phyloP scores from a whole-genome alignment of 345 rosid species.

The Moricandia moricandioides region DNA sequence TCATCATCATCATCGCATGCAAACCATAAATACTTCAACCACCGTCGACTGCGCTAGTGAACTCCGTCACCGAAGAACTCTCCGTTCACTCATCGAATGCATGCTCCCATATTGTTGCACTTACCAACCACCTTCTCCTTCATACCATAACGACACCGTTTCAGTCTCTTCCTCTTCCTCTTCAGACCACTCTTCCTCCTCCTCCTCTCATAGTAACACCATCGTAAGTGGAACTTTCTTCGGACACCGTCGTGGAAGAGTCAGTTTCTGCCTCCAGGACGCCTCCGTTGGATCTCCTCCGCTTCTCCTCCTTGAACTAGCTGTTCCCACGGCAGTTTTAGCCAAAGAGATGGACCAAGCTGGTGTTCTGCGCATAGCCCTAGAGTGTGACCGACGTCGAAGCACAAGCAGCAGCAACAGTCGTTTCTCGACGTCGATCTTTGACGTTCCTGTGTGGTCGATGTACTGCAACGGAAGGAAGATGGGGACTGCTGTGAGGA shows the following conservation, averaged over 20 bases:
- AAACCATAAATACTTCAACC: conserved; percentile 54
- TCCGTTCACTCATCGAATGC: conserved; percentile 72
- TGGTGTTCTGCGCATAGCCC: conserved; percentile 65
- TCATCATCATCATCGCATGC: conserved; percentile 34
- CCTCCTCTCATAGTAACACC: conserved; percentile 18
- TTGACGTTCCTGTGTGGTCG: conserved; percentile 75
- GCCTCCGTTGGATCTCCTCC: conserved; percentile 43
- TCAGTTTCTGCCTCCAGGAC: conserved; percentile 80
- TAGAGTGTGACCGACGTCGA: conserved; percentile 51
- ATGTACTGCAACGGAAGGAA: conserved; percentile 86
- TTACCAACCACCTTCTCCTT: conserved; percentile 34
- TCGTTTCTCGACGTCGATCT: conserved; percentile 29
- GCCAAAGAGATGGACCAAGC: conserved; percentile 75
- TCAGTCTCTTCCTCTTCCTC: conserved; percentile 36
- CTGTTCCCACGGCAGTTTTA: conserved; percentile 68
- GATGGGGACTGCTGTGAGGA: conserved; percentile 63
- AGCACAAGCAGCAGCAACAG: conserved; percentile 14
- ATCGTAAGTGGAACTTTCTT: conserved; percentile 71
- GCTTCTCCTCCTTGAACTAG: conserved; percentile 63
- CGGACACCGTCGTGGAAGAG: conserved; percentile 74
- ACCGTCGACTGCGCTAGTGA: conserved; percentile 70
- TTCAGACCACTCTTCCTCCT: conserved; percentile 13
- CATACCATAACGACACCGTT: conserved; percentile 25
- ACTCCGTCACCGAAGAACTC: conserved; percentile 64
- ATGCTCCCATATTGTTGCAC: conserved; percentile 77